Evolutionary conservation across 768 basidiomycete genomes (phyloP).

Genomic region (Phanerochaete carnosa): DNA sequence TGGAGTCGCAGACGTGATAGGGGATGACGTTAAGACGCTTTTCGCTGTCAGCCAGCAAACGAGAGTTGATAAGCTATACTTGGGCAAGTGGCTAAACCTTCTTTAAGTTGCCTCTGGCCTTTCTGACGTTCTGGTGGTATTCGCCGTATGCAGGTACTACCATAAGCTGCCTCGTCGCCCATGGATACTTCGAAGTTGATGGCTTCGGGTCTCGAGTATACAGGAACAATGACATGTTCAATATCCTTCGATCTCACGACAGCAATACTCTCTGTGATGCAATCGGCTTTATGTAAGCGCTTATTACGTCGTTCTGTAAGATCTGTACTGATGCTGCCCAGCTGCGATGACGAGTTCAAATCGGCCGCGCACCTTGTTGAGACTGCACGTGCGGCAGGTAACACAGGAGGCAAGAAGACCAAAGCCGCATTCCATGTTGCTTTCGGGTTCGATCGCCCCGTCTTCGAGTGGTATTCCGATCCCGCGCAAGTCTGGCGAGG

Average conservation of each 20-base stretch:
- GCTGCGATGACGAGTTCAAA: constrained; percentile 13
- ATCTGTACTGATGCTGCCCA: background rate
- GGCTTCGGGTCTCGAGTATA: background rate
- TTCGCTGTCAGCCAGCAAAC: background rate
- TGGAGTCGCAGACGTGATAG: constrained; percentile 10
- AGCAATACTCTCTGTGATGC: constrained; percentile 3
- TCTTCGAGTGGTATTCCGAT: constrained; percentile 8
- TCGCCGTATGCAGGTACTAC: background rate
- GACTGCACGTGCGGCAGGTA: background rate
- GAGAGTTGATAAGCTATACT: background rate
- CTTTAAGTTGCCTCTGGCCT: background rate
- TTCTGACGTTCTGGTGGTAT: background rate
- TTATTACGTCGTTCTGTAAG: background rate
- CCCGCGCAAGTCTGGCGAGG: constrained; percentile 11
- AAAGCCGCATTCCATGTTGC: constrained; percentile 8
- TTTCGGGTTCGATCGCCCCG: constrained; percentile 11
- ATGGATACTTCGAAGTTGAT: constrained; percentile 10
- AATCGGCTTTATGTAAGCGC: constrained; percentile 14
- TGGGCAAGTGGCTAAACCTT: background rate
- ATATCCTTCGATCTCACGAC: background rate
- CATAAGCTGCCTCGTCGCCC: constrained; percentile 6
- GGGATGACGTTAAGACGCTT: constrained; percentile 1
- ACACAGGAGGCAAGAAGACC: background rate
- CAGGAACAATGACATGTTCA: constrained; percentile 14
- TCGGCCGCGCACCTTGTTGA: constrained; percentile 5